These are phyloP conservation scores for Pilasporangium apinafurcum DNA, from an alignment of 352 stramenopile species.

Conservation along the genomic window DNA sequence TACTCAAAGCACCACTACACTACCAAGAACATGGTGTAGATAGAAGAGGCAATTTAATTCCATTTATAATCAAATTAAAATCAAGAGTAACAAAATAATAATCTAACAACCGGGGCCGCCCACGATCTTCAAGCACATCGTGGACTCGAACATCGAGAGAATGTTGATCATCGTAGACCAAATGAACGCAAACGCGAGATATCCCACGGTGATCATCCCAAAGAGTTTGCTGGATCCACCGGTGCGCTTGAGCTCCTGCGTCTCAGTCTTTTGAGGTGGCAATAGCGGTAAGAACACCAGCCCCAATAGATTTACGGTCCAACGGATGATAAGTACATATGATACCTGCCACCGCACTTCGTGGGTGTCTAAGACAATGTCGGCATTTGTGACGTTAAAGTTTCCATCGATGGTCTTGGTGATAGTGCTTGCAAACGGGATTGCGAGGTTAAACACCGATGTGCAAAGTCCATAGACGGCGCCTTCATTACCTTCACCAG, in stretches of 20 bases:
- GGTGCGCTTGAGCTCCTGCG: constrained; percentile 16
- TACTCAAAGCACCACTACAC: too few species aligned
- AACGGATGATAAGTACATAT: constrained; percentile 31
- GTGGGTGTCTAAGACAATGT: constrained; percentile 25
- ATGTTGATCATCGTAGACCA: constrained; percentile 36
- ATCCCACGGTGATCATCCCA: constrained; percentile 21
- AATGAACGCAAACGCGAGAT: constrained; percentile 22
- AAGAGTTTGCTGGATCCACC: constrained; percentile 28
- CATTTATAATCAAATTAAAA: too few species aligned
- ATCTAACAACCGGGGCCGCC: constrained; percentile 32
- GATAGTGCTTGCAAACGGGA: constrained; percentile 22
- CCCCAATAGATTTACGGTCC: constrained; percentile 23
- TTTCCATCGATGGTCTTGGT: constrained; percentile 23
- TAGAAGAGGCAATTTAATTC: too few species aligned
- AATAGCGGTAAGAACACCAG: constrained; percentile 27
- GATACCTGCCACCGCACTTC: constrained; percentile 26
- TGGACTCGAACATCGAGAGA: constrained; percentile 27
- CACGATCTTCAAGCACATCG: constrained; percentile 31
- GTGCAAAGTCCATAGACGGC: constrained; percentile 40
- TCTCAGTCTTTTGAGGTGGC: constrained; percentile 34
- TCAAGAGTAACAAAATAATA: too few species aligned
- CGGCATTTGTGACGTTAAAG: constrained; percentile 23
- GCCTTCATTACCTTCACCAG: constrained; percentile 38
- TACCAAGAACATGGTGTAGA: too few species aligned
- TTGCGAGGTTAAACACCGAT: constrained; percentile 27